Percentiles rank a stretch among this genome's conserved stretches.
Evolutionary conservation across 2,329 filamentous ascomycete genomes (phyloP).

Genomic region (Endoconidiophora laricicola): DNA sequence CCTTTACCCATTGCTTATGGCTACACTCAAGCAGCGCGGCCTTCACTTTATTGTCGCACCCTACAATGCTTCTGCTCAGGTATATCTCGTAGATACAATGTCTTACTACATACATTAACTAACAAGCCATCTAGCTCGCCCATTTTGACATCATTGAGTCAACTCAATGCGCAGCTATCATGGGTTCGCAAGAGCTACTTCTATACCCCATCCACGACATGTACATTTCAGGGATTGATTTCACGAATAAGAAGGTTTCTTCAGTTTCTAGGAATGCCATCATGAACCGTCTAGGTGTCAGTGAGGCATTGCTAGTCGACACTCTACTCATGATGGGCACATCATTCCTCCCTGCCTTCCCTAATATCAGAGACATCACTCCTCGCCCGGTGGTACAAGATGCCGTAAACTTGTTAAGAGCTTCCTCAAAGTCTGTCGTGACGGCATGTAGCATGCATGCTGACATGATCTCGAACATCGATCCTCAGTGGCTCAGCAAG

Average conservation of each 20-base stretch:
- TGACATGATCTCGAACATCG: conserved; percentile 56
- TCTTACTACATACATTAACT: conserved; percentile 15
- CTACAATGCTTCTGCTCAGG: conserved; percentile 76
- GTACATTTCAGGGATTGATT: conserved; percentile 51
- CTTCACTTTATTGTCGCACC: conserved; percentile 71
- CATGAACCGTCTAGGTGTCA: conserved; percentile 45
- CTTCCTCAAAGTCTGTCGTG: conserved; percentile 52
- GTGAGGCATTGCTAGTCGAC: conserved; percentile 63
- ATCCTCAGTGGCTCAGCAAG: conserved; percentile 64
- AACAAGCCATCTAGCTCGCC: conserved; percentile 40
- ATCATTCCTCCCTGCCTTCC: conserved; percentile 62
- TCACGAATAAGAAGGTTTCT: conserved; percentile 47
- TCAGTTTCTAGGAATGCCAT: conserved; percentile 50
- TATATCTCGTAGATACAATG: conserved; percentile 23
- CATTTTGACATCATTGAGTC: conserved; percentile 56
- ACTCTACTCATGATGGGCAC: conserved; percentile 70
- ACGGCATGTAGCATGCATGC: conserved; percentile 61
- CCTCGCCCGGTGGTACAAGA: conserved; percentile 51
- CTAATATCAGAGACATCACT: conserved; percentile 48
- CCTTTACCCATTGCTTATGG: conserved; percentile 62
- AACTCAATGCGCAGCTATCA: conserved; percentile 57
- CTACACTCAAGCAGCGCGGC: conserved; percentile 49
- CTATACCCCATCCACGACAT: conserved; percentile 69
- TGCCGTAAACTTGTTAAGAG: conserved; percentile 58
- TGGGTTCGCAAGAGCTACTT: conserved; percentile 70